Conservation (phyloP, 1,284 basidiomycete species). For the Irpex lacteus region DNA sequence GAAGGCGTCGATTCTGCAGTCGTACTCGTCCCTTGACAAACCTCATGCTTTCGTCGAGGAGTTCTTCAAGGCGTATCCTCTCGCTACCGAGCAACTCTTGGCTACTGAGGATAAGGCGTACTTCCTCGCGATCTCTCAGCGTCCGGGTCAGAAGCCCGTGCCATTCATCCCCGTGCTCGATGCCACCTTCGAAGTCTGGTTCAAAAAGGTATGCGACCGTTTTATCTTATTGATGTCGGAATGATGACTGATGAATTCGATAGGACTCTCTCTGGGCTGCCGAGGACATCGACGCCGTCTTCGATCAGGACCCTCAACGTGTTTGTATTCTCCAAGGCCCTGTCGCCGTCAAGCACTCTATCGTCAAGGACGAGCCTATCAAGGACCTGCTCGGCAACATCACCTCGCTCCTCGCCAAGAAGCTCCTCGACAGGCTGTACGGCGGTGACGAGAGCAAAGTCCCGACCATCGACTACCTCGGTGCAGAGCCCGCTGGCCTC, state of each 20-base stretch:
- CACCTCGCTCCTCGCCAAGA: conserved; percentile 74
- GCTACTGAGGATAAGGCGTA: conserved; percentile 95
- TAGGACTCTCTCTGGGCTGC: conserved; percentile 97
- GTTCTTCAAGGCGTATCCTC: conserved; percentile 86
- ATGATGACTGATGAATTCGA: conserved; percentile 17
- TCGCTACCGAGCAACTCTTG: conserved; percentile 83
- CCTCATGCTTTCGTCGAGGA: conserved; percentile 74
- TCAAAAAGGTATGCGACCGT: conserved; percentile 85
- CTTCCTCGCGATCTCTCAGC: conserved; percentile 93
- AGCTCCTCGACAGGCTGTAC: conserved; percentile 83
- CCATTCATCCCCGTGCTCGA: conserved; percentile 99
- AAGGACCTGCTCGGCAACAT: conserved; percentile 90
- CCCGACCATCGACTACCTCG: conserved; percentile 87
- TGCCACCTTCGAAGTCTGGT: conserved; percentile 93
- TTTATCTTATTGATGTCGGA: conserved; percentile 6
- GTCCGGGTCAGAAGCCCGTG: conserved; percentile 96
- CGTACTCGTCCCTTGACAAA: conserved; percentile 82
- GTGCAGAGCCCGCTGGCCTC: conserved; percentile 43
- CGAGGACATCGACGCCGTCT: conserved; percentile 98
- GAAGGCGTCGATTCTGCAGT: conserved; percentile 90
- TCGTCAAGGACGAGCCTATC: conserved; percentile 90
- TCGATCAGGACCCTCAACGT: conserved; percentile 97
- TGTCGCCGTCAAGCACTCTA: conserved; percentile 88
- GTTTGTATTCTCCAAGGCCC: conserved; percentile 98
- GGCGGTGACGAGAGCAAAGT: conserved; percentile 76